Evolutionary conservation across 352 stramenopile species (phyloP).

Genomic region (Phytophthora sp.): DNA sequence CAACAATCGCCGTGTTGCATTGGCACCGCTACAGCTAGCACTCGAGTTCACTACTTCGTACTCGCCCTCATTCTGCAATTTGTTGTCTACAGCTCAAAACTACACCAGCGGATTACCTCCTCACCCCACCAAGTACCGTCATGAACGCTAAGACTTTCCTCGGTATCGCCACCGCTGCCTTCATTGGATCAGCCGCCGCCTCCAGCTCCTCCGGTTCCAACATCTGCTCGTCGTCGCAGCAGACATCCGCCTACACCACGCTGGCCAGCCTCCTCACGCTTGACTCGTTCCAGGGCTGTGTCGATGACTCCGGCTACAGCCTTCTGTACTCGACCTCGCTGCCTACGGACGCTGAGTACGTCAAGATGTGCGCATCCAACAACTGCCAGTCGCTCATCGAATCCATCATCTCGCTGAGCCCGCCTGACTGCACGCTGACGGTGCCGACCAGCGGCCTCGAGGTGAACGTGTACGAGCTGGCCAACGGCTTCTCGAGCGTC

Average conservation of each 20-base stretch:
- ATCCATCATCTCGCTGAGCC: slow-evolving; percentile 20
- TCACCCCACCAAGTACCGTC: too few relatives aligned
- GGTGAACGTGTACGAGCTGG: slow-evolving; percentile 30
- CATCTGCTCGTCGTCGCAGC: slow-evolving; percentile 15
- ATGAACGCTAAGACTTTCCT: slow-evolving; percentile 33
- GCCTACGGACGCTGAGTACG: slow-evolving; percentile 30
- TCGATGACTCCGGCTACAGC: slow-evolving; percentile 36
- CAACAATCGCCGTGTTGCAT: too few relatives aligned
- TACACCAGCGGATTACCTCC: too few relatives aligned
- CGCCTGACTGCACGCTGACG: slow-evolving; percentile 28
- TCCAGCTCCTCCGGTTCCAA: too few relatives aligned
- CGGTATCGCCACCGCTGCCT: slow-evolving; percentile 15
- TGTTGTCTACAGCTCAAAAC: too few relatives aligned
- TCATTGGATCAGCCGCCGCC: slow-evolving; percentile 22
- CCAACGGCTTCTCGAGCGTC: slow-evolving; percentile 13
- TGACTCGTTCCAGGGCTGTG: slow-evolving; percentile 30
- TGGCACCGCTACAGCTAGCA: too few relatives aligned
- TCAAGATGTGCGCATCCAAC: slow-evolving; percentile 32
- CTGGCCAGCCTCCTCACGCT: slow-evolving; percentile 30
- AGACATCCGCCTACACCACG: slow-evolving; percentile 36
- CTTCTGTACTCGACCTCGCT: slow-evolving; percentile 31
- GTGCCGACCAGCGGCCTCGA: slow-evolving; percentile 32
- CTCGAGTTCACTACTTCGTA: too few relatives aligned
- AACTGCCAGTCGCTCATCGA: slow-evolving; percentile 30
- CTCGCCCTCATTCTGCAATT: too few relatives aligned